Evolutionary conservation across 2,329 filamentous ascomycete species (phyloP), one percentile per base, ranked within the genome.

Genomic region (Cryphonectria radicalis): DNA sequence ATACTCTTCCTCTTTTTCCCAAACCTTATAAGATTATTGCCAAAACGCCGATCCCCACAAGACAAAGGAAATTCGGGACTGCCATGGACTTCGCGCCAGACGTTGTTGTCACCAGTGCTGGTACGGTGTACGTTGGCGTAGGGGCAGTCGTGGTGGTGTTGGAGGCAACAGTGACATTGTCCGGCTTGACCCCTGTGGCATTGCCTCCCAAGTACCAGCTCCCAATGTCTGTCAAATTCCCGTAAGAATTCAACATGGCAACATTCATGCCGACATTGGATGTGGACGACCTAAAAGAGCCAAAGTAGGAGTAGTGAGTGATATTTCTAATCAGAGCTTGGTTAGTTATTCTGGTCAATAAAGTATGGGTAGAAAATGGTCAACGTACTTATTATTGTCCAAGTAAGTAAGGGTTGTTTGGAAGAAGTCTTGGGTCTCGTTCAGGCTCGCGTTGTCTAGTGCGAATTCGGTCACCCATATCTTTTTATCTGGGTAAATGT

Each of bases 221-320:
- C 53, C 66, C 66, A 25, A 68, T 68, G 19, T 68, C 53, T 22
- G 66, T 68, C 35, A 68, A 35, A 11, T 35, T 50, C 4, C 66
- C 66, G 40, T 62, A 63, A 35, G 66, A 68, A 19, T 68, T 68
- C 66, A 68, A 63, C 66, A 68, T 68, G 22, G 66, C 66, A n/a
- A 63, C 66, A 63, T 68, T 68, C 53, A 68, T 63, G 55, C 66
- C 66, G 25, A 68, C 66, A 35, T 68, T 68, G 40, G 66, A 68
- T 63, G 53, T 68, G 66, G 59, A 68, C 4, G 66, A 68, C 50
- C 66, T 53, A 19, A 68, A 68, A 63, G 66, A 68, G n/a, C 66
- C 66, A 63, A 68, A 68, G 28, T 68, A 68, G 8, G 66, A 68
- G 25, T 68, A 68, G 50, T 68, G 66, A 37, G 66, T 68, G 22